Conservation (phyloP, 306 rosid species). For the Quercus robur region DNA sequence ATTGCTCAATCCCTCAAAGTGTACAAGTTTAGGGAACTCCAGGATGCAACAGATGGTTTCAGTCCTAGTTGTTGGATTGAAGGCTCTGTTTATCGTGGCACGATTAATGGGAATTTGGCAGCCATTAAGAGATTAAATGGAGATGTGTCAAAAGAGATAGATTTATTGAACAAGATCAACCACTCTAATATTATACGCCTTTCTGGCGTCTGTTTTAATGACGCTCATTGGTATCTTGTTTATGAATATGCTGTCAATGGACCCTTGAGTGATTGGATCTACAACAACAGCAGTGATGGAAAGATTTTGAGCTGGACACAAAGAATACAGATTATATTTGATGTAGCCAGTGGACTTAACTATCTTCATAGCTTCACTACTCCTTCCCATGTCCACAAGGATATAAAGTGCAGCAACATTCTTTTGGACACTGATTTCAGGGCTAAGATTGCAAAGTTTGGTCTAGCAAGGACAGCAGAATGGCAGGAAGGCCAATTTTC, state of each 20-base stretch:
- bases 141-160: conserved; percentile 70
- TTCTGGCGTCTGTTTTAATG: conserved; percentile 65
- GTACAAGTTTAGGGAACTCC: conserved; percentile 64
- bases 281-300: conserved; percentile 19
- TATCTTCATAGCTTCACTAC: conserved; percentile 77
- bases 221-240: conserved; percentile 77
- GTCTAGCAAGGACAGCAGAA: conserved; percentile 57
- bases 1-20: conserved; percentile 64
- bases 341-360: conserved; percentile 75
- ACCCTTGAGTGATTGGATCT: conserved; percentile 69
- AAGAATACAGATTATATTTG: conserved; percentile 65
- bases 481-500: conserved; percentile 48
- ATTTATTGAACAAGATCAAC: conserved; percentile 56
- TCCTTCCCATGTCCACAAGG: conserved; percentile 79
- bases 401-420: conserved; percentile 58
- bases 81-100: conserved; percentile 59
- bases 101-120: conserved; percentile 56
- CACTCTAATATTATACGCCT: conserved; percentile 82
- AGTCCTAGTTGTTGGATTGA: conserved; percentile 44
- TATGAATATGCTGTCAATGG: conserved; percentile 81
- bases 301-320: conserved; percentile 64
- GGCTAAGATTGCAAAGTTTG: conserved; percentile 62
- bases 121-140: conserved; percentile 66
- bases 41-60: conserved; percentile 61
- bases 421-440: conserved; percentile 63